Evolutionary conservation across 345 rosid species (phyloP).

Genomic region (Eucalyptus dawsonii): DNA sequence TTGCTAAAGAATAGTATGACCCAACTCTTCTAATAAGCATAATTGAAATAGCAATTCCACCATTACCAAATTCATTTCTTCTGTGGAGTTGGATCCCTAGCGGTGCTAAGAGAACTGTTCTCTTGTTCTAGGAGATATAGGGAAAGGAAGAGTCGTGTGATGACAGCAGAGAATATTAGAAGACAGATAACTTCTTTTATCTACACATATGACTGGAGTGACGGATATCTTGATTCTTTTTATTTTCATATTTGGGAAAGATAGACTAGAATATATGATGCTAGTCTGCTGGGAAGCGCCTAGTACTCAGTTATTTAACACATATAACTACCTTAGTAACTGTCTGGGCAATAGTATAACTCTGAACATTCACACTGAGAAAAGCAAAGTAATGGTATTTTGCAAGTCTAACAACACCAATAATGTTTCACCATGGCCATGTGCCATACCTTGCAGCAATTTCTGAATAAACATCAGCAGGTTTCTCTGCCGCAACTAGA

Average conservation of each 20-base stretch:
- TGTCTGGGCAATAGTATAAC: background rate
- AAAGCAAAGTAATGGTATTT: background rate
- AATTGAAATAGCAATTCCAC: background rate
- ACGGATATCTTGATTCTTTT: background rate
- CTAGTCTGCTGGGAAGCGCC: background rate
- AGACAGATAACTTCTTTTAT: background rate
- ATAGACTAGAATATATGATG: background rate
- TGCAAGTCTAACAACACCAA: background rate
- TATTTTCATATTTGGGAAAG: background rate
- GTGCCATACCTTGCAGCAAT: slow-evolving; percentile 68
- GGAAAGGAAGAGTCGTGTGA: background rate
- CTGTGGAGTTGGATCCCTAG: background rate
- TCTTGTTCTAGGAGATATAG: background rate
- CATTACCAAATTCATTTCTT: background rate
- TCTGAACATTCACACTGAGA: background rate
- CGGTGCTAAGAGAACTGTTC: background rate
- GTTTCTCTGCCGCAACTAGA: slow-evolving; percentile 69
- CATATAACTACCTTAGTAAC: background rate
- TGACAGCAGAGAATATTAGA: background rate
- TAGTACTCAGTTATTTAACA: background rate
- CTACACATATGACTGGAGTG: background rate
- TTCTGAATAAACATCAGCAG: slow-evolving; percentile 95
- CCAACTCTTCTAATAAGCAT: background rate
- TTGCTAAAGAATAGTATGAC: background rate
- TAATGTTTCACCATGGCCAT: background rate